A percentile compares a stretch with the other conserved stretches of the same genome.
These are phyloP conservation scores for Fraxinus anomala DNA, from an alignment of 257 asterid species.

Conservation along the genomic window DNA sequence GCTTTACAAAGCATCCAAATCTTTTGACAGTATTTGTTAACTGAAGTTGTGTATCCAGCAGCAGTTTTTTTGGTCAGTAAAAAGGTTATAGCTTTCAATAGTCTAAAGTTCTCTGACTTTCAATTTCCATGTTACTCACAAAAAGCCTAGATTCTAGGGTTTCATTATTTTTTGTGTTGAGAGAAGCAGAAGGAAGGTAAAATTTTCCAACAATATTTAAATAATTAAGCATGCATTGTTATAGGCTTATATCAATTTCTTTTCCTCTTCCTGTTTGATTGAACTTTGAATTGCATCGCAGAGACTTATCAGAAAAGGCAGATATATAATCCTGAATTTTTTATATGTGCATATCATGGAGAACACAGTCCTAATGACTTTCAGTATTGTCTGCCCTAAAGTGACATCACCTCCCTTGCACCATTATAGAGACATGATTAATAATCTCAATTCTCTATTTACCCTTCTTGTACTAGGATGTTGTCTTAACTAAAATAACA, in stretches of 20 bases:
- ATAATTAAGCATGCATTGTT: too few relatives aligned
- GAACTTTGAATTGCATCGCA: too few relatives aligned
- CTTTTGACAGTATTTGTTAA: conserved; percentile 21
- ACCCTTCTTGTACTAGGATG: conserved; percentile 9
- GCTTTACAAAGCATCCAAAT: conserved; percentile 30
- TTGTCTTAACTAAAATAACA: conserved; percentile 29
- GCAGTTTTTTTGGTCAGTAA: not conserved
- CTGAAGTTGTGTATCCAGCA: not conserved
- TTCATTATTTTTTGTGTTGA: not conserved
- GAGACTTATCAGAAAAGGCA: too few relatives aligned
- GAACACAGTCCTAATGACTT: too few relatives aligned
- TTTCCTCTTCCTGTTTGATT: too few relatives aligned
- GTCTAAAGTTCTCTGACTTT: conserved; percentile 34
- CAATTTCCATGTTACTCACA: conserved; percentile 27
- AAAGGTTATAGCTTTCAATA: conserved; percentile 24
- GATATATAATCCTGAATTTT: too few relatives aligned
- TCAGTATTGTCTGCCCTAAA: not conserved
- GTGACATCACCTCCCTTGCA: not conserved
- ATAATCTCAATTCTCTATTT: not conserved
- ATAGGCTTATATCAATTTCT: too few relatives aligned
- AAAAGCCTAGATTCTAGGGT: conserved; percentile 14
- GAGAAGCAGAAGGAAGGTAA: not conserved
- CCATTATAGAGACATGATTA: conserved; percentile 9
- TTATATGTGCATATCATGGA: too few relatives aligned
- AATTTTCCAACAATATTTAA: too few relatives aligned